Evolutionary conservation across 108 stramenopile genomes (phyloP).

Genomic region (Skeletonema menzelii): DNA sequence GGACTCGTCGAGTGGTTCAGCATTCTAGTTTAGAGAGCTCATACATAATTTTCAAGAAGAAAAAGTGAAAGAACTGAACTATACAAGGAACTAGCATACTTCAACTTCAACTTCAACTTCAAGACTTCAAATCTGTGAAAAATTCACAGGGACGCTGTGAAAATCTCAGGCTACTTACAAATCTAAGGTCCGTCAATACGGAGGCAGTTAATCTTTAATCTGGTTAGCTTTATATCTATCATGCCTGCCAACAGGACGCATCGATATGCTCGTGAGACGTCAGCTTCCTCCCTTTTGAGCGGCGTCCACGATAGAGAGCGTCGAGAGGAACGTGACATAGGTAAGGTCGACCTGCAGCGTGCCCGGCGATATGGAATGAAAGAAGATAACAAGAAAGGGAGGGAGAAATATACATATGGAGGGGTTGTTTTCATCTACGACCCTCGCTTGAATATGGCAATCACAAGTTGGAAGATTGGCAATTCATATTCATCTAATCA

Average conservation of each 20-base stretch:
- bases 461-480: constrained; percentile 38
- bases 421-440: constrained; percentile 58
- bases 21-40: no score
- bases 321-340: constrained; percentile 50
- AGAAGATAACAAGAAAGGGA: constrained; percentile 31
- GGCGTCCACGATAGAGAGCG: constrained; percentile 44
- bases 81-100: no score
- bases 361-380: constrained; percentile 55
- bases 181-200: no score
- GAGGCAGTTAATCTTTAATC: no score
- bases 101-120: no score
- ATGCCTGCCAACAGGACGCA: constrained; percentile 1
- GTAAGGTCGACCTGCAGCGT: constrained; percentile 52
- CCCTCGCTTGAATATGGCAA: constrained; percentile 21
- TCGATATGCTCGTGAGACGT: neutral
- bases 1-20: no score
- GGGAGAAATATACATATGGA: constrained; percentile 52
- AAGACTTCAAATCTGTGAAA: no score
- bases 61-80: no score
- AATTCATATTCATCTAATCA: neutral
- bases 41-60: no score
- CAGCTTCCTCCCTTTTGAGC: neutral
- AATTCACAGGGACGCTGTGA: no score
- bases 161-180: no score
- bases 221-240: neutral